Conservation (phyloP, 192 early-diverging fungal species). For the Funneliformis mosseae region DNA sequence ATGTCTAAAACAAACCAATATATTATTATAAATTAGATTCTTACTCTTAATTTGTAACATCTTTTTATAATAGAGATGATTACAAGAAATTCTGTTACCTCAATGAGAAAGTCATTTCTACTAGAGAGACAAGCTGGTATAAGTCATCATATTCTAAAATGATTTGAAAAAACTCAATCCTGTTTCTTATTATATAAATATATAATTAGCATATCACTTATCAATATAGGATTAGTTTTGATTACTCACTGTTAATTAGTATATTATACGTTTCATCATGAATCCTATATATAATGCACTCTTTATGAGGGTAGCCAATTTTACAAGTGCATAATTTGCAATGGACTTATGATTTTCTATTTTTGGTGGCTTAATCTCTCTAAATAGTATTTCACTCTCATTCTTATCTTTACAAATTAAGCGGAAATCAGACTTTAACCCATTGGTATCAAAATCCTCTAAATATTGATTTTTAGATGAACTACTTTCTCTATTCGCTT, state of each 20-base stretch:
- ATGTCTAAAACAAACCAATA: conserved; percentile 10
- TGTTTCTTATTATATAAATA: conserved; percentile 19
- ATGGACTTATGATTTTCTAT: conserved; percentile 8
- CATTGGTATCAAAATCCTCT: neutral
- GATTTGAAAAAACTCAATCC: conserved; percentile 7
- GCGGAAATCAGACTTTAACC: conserved; percentile 16
- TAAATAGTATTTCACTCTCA: conserved; percentile 18
- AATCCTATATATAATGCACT: conserved; percentile 4
- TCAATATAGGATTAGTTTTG: conserved; percentile 18
- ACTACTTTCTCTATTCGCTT: conserved; percentile 19
- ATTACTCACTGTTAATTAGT: neutral
- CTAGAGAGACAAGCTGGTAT: conserved; percentile 5
- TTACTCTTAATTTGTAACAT: conserved; percentile 15
- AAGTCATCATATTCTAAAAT: conserved; percentile 9
- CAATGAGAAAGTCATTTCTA: conserved; percentile 10
- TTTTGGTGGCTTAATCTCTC: conserved; percentile 17
- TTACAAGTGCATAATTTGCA: conserved; percentile 3
- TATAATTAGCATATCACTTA: conserved; percentile 15
- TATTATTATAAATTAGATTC: conserved; percentile 10
- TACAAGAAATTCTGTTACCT: conserved; percentile 1
- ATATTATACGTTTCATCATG: conserved; percentile 16
- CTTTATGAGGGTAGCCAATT: neutral
- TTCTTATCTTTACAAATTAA: conserved; percentile 25
- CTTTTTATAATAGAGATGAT: conserved; percentile 6
- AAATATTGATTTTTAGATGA: conserved; percentile 24